These are phyloP conservation scores for Pyricularia grisea DNA, from an alignment of 2,329 filamentous ascomycete genomes.

Conservation along the genomic window DNA sequence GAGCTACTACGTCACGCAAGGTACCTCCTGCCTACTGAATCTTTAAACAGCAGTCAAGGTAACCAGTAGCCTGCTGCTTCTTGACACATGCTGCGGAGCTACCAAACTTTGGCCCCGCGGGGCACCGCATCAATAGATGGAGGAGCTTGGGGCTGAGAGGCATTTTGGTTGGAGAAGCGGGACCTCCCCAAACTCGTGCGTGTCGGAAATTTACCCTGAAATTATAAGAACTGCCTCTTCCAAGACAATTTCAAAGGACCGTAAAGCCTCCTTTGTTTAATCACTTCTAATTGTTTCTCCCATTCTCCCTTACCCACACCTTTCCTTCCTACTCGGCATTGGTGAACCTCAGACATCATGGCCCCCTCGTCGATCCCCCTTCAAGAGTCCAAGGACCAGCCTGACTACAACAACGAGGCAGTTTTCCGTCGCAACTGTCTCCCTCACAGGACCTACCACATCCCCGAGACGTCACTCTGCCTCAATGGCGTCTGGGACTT, in stretches of 20 bases:
- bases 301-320: not conserved
- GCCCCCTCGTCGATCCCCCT: not conserved
- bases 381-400: constrained; percentile 20
- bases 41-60: not conserved
- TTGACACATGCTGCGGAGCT: not conserved
- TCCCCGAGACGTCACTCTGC: constrained; percentile 36
- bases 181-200: not conserved
- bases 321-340: not conserved
- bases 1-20: not conserved
- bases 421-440: constrained; percentile 45
- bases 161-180: not conserved
- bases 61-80: not conserved
- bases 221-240: not conserved
- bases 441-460: constrained; percentile 40
- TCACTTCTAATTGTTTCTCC: not conserved
- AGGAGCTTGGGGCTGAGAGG: not conserved
- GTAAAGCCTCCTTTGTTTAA: not conserved
- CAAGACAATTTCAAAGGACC: not conserved
- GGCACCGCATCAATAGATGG: not conserved
- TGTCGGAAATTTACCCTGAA: not conserved
- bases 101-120: not conserved
- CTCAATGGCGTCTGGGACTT: constrained; percentile 52
- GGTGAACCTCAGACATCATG: constrained; percentile 1
- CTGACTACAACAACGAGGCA: constrained; percentile 40
- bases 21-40: not conserved